Base-by-base conservation (phyloP, 495 filamentous ascomycete genomes). In the Trichocladium antarcticum region DNA sequence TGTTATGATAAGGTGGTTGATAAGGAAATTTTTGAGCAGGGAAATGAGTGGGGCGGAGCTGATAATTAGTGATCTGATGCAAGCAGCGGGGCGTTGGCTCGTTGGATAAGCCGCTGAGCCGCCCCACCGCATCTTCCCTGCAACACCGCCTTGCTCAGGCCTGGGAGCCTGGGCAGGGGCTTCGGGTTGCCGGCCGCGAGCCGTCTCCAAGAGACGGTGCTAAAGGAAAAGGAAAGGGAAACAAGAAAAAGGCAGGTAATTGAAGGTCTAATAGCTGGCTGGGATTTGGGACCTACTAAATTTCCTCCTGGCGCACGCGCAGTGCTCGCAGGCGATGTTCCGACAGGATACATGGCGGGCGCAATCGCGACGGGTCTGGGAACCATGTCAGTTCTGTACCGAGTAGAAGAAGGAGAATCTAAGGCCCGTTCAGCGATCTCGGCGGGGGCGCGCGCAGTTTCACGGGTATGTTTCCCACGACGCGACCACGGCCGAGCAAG, bases 261-360 rank as follows among this genome's bases (percentile, higher is more conserved):
- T 35, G 45, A 51, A 55, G 50, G n/a, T n/a, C n/a, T n/a, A n/a
- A 39, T 45, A 53, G 27, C 27, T 48, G 54, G 45, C 55, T 28
- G 43, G 39, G 44, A n/a, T 43, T 28, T 5, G 15, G 49, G 37
- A 74, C 83, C 76, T 70, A 87, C 84, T 54, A 81, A 73, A 50
- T 74, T 78, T 51, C 78, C 82, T 24, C 77, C 78, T 55, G 78
- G 77, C 39, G 80, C 80, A 52, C 78, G 82, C 39, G 75, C 76
- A 0, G 81, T 82, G 11, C 79, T 80, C 24, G 83, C 82, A 8
- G 81, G 81, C 20, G 82, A 82, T 9, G 81, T 77, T 34, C 77
- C 78, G 44, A 77, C 68, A 61, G 81, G 43, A 42, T 49, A 82
- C 54, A 58, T 57, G 24, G 55, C 51, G 11, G 59, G 61, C 29